phyloP scores from a whole-genome alignment of 2,329 filamentous ascomycete species.

The Triangularia setosa region DNA sequence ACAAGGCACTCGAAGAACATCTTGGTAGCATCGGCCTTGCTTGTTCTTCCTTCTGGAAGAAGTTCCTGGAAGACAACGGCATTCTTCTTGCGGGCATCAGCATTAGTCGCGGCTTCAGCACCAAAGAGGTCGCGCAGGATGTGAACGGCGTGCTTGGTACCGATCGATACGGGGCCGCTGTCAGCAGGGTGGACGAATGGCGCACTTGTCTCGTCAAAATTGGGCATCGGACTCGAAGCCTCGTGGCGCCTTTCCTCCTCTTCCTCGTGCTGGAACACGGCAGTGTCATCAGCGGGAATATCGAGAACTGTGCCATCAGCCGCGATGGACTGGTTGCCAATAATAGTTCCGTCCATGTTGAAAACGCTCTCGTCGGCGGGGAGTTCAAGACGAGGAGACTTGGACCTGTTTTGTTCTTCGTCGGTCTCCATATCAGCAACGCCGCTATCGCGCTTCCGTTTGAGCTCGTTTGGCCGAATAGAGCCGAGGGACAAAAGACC shows the following conservation, averaged over 20 bases:
- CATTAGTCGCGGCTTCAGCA: slow-evolving; percentile 61
- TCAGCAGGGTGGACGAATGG: slow-evolving; percentile 77
- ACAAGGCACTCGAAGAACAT: slow-evolving; percentile 99
- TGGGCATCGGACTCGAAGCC: slow-evolving; percentile 48
- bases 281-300: slow-evolving; percentile 58
- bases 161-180: slow-evolving; percentile 79
- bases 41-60: slow-evolving; percentile 75
- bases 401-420: slow-evolving; percentile 57
- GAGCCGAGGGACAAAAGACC: slow-evolving; percentile 87
- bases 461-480: slow-evolving; percentile 74
- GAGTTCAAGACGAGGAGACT: slow-evolving; percentile 66
- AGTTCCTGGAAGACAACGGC: slow-evolving; percentile 88
- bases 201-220: slow-evolving; percentile 74
- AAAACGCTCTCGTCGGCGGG: slow-evolving; percentile 58
- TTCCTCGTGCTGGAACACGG: slow-evolving; percentile 41
- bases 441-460: slow-evolving; percentile 89
- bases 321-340: slow-evolving; percentile 51
- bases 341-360: slow-evolving; percentile 45
- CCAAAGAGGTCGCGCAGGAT: slow-evolving; percentile 87
- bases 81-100: slow-evolving; percentile 69
- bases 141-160: slow-evolving; percentile 94
- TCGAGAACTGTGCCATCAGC: slow-evolving; percentile 62
- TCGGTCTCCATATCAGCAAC: slow-evolving; percentile 74
- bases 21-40: slow-evolving; percentile 88
- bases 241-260: slow-evolving; percentile 42